These are phyloP conservation scores for Melaleuca quinquenervia DNA, from an alignment of 345 rosid species.

Conservation along the genomic window DNA sequence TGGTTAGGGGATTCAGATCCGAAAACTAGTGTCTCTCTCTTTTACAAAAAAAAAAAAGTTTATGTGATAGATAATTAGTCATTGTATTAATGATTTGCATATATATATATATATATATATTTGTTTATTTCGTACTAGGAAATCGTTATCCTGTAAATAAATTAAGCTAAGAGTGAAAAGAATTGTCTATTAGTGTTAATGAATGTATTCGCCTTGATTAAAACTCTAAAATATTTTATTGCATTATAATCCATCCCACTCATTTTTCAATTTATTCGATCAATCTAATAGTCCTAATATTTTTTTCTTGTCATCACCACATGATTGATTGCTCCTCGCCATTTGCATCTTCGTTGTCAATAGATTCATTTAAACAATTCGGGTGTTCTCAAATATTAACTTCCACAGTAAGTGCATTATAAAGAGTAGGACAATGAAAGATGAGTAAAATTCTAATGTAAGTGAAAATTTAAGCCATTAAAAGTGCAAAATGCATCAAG, in stretches of 20 bases:
- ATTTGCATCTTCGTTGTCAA: neutral
- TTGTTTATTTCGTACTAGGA: neutral
- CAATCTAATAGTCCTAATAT: neutral
- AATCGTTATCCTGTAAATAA: neutral
- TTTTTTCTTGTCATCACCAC: neutral
- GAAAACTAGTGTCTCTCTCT: neutral
- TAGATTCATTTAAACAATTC: neutral
- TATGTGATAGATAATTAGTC: rapidly evolving
- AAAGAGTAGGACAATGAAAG: neutral
- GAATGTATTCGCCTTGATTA: neutral
- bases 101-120: no score
- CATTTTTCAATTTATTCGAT: neutral
- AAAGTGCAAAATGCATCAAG: neutral
- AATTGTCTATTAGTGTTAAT: neutral
- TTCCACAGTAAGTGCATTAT: neutral
- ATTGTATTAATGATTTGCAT: neutral
- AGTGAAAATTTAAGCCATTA: neutral
- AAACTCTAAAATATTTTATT: neutral
- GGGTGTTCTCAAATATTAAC: neutral
- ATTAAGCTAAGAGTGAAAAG: neutral
- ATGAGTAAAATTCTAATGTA: rapidly evolving
- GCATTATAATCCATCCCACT: neutral
- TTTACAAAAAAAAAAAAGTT: neutral
- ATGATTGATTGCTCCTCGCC: neutral
- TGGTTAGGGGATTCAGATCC: no score